phyloP scores from a whole-genome alignment of 495 filamentous ascomycete species.

The Lophium mytilinum region DNA sequence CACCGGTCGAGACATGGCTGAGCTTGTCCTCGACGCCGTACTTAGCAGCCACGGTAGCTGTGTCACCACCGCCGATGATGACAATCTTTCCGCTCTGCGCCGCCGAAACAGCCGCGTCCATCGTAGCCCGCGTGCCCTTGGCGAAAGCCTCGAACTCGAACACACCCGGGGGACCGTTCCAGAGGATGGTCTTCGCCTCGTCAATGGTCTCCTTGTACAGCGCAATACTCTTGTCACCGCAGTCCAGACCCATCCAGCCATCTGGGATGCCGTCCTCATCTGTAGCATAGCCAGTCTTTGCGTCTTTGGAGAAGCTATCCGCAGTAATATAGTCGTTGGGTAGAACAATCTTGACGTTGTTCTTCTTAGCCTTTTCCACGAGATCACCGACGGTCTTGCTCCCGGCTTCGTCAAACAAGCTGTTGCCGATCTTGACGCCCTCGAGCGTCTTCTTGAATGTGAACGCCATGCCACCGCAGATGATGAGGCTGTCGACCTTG shows the following conservation, averaged over 20 bases:
- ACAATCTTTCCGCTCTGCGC: slow-evolving; percentile 78
- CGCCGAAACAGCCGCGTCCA: slow-evolving; percentile 77
- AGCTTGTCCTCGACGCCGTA: slow-evolving; percentile 92
- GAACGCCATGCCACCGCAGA: slow-evolving; percentile 98
- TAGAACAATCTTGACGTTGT: slow-evolving; percentile 88
- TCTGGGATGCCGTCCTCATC: slow-evolving; percentile 88
- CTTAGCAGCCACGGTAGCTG: slow-evolving; percentile 95
- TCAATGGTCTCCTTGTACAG: slow-evolving; percentile 77
- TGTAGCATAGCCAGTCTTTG: slow-evolving; percentile 70
- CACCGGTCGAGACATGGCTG: slow-evolving; percentile 95
- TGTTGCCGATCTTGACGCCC: slow-evolving; percentile 80
- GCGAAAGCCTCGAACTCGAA: slow-evolving; percentile 96
- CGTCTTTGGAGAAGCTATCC: slow-evolving; percentile 87
- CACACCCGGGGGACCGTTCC: slow-evolving; percentile 93
- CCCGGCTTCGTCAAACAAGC: slow-evolving; percentile 89
- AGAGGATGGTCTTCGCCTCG: slow-evolving; percentile 91
- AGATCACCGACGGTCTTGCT: slow-evolving; percentile 84
- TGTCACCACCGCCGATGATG: slow-evolving; percentile 98
- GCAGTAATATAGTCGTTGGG: slow-evolving; percentile 93
- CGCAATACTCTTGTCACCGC: slow-evolving; percentile 77
- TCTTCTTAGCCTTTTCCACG: slow-evolving; percentile 91
- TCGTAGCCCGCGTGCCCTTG: slow-evolving; percentile 77
- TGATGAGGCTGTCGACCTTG: slow-evolving; percentile 93
- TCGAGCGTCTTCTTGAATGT: slow-evolving; percentile 99
- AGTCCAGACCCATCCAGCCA: slow-evolving; percentile 95